Evolutionary conservation across 306 rosid genomes (phyloP).

Genomic region (Albizia julibrissin): DNA sequence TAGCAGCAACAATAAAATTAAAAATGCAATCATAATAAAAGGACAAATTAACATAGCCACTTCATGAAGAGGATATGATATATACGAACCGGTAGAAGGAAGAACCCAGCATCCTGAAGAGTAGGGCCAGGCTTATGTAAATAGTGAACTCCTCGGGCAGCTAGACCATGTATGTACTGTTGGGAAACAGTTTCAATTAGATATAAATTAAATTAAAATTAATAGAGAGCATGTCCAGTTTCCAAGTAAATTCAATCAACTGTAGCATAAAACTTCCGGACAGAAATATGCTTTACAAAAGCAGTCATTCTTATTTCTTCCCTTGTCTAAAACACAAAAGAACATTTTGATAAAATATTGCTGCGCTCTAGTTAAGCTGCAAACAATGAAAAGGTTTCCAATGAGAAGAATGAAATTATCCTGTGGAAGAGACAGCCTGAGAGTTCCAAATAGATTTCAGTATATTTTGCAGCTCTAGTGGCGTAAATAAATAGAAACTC

Average conservation of each 20-base stretch:
- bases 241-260: conserved; percentile 5
- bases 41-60: not conserved
- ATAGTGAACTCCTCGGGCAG: conserved; percentile 97
- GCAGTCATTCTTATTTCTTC: conserved; percentile 11
- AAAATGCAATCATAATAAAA: conserved; percentile 16
- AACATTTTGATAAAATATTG: conserved; percentile 10
- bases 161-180: conserved; percentile 95
- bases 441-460: conserved; percentile 14
- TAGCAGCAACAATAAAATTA: conserved; percentile 29
- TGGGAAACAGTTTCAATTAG: conserved; percentile 32
- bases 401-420: conserved; percentile 16
- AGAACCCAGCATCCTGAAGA: conserved; percentile 90
- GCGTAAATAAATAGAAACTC: conserved; percentile 26
- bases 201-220: not conserved
- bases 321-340: conserved; percentile 16
- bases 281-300: not conserved
- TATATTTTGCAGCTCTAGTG: conserved; percentile 5
- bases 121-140: conserved; percentile 89
- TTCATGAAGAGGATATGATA: not conserved
- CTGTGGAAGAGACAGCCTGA: conserved; percentile 10
- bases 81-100: conserved; percentile 75
- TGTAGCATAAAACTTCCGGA: not conserved
- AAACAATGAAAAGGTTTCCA: conserved; percentile 12
- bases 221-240: conserved; percentile 17
- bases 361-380: conserved; percentile 2